A percentile compares a stretch with the other conserved stretches of the same genome.
Evolutionary conservation across 345 rosid genomes (phyloP).

Genomic region (Nephelium lappaceum): DNA sequence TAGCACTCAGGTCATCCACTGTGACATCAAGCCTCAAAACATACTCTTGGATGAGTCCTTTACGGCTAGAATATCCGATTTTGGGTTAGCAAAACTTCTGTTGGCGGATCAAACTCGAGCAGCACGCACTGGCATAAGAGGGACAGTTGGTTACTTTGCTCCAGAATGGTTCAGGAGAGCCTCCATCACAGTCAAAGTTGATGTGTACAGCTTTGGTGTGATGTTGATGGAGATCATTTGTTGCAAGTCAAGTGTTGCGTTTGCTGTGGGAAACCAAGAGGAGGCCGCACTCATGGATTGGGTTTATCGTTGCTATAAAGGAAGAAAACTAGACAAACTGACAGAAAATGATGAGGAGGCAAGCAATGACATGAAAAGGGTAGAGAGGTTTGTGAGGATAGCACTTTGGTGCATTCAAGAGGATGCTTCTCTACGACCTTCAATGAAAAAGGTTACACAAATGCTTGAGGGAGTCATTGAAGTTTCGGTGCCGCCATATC

Average conservation of each 20-base stretch:
- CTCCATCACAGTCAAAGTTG: constrained; percentile 16
- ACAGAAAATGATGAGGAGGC: constrained; percentile 14
- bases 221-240: constrained; percentile 19
- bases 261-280: not conserved
- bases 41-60: constrained; percentile 18
- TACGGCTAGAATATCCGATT: constrained; percentile 9
- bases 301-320: constrained; percentile 3
- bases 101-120: constrained; percentile 19
- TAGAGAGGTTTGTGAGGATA: not conserved
- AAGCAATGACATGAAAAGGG: constrained; percentile 11
- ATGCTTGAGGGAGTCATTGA: constrained; percentile 14
- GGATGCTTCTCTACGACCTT: constrained; percentile 13
- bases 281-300: constrained; percentile 15
- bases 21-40: constrained; percentile 22
- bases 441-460: constrained; percentile 12
- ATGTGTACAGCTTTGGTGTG: constrained; percentile 17
- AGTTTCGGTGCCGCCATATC: constrained; percentile 18
- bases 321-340: constrained; percentile 3
- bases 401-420: constrained; percentile 23
- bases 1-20: constrained; percentile 14
- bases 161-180: constrained; percentile 16
- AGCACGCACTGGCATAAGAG: constrained; percentile 15
- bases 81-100: constrained; percentile 14
- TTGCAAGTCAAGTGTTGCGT: constrained; percentile 11
- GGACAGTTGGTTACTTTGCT: constrained; percentile 12